Conservation (phyloP, 805 yeast species). For the Candida oleophila region DNA sequence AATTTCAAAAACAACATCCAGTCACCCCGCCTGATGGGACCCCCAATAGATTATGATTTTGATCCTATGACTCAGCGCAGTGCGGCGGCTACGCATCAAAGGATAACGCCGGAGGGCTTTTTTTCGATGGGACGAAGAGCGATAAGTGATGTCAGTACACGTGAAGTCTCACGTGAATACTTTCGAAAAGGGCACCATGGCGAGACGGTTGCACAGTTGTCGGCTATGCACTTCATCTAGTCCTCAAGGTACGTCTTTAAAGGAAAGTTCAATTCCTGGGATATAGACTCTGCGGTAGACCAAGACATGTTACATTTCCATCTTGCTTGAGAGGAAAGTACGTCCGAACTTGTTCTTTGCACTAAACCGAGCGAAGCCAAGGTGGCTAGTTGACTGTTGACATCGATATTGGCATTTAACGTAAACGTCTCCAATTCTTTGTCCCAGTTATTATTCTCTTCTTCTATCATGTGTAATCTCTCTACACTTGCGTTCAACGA, state of each 20-base stretch:
- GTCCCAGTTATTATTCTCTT: slow-evolving; percentile 30
- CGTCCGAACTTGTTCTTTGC: slow-evolving; percentile 46
- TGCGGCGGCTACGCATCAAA: neutral
- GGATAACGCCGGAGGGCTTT: too few relatives aligned
- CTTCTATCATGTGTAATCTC: slow-evolving; percentile 30
- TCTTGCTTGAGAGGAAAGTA: slow-evolving; percentile 62
- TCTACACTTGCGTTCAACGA: slow-evolving; percentile 24
- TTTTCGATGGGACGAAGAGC: too few relatives aligned
- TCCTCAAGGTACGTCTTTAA: slow-evolving; percentile 59
- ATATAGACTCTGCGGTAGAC: slow-evolving; percentile 58
- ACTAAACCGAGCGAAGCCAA: slow-evolving; percentile 53
- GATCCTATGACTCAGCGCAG: slow-evolving; percentile 2
- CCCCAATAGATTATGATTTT: neutral
- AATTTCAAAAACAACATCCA: neutral
- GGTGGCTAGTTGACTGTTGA: slow-evolving; percentile 60
- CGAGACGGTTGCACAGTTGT: neutral
- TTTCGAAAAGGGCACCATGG: too few relatives aligned
- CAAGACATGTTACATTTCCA: slow-evolving; percentile 81
- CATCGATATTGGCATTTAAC: slow-evolving; percentile 43
- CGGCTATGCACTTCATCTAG: slow-evolving; percentile 6
- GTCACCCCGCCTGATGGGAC: neutral
- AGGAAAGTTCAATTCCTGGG: slow-evolving; percentile 64
- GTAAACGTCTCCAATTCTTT: slow-evolving; percentile 35
- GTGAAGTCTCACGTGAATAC: too few relatives aligned
- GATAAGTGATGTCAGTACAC: too few relatives aligned